Base-by-base conservation (phyloP, 1,284 basidiomycete species). In the Rhizopogon hawkerae region DNA sequence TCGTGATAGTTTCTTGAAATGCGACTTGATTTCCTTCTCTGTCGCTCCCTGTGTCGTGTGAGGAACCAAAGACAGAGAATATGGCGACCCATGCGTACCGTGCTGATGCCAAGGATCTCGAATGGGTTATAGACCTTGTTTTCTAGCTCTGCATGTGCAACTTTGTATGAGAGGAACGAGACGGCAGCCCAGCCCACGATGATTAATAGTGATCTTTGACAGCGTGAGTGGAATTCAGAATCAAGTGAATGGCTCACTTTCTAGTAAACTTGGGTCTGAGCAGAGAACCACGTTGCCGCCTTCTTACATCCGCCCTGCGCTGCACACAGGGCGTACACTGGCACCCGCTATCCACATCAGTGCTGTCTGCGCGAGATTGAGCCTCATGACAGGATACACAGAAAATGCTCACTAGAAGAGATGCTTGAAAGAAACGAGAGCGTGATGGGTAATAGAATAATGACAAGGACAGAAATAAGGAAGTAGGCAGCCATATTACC, bases 1-100 rank as follows among this genome's bases (percentile, higher is more conserved):
- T 60, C 86, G 77, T 1, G 92, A 94, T n/a, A 98, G 78, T 60
- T 89, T 89, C 72, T 94, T 96, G 76, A 88, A 98, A 67, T 93
- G 90, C 11, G 91, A 89, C 69, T 96, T 97, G 69, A 99, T 96
- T 52, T 94, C 88, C 69, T 95, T 94, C 61, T 95, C 87, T 3
- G 84, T 74, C 1, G 76, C 62, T 33, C 79, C 76, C 85, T 84
- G 56, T 1, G 21, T 38, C 41, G 1, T 10, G 14, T 38, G 18
- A 26, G 5, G 52, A 35, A 18, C 47, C 42, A 14, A 47, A 24
- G 26, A 47, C 37, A 50, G 9, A 39, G 1, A 4, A 9, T n/a
- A 43, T 1, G 14, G 24, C 5, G 9, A 14, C n/a, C 18, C 8
- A 18, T 14, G 55, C 61, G 36, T 56, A 89, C 88, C n/a, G 73